These are phyloP conservation scores for Sambucus nigra DNA, from an alignment of 129 eudicot genomes.

Conservation along the genomic window DNA sequence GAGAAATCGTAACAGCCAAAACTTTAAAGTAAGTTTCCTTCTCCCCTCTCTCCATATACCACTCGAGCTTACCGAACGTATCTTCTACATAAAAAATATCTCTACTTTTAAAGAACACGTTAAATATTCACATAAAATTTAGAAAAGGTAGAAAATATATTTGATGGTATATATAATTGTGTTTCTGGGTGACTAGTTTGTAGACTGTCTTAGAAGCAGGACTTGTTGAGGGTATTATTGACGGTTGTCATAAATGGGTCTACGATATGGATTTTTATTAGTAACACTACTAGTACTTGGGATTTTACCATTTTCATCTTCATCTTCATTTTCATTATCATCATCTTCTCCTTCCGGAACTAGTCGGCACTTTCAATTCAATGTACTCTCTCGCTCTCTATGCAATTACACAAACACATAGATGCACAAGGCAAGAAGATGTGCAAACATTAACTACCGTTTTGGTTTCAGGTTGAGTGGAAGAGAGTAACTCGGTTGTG, in stretches of 20 bases:
- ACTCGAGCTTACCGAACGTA: no score
- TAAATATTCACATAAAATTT: no score
- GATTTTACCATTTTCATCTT: conserved; percentile 21
- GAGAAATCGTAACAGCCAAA: no score
- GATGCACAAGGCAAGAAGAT: background rate
- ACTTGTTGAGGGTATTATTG: background rate
- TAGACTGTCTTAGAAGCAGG: background rate
- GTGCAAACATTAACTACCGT: background rate
- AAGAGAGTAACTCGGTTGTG: conserved; percentile 46
- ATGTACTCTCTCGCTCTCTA: conserved; percentile 23
- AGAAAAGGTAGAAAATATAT: no score
- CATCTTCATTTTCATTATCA: conserved; percentile 16
- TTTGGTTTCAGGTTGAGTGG: conserved; percentile 49
- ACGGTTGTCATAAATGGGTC: background rate
- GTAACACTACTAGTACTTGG: conserved; percentile 5
- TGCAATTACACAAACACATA: background rate
- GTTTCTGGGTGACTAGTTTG: no score
- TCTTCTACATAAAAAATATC: no score
- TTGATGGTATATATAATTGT: no score
- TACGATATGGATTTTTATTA: background rate
- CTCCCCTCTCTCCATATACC: no score
- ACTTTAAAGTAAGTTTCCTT: no score
- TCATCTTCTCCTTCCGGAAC: conserved; percentile 21
- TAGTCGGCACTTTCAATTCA: conserved; percentile 35
- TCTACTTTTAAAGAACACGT: no score